Conservation (phyloP, 177 flowering plant genomes). For the Vitis hybrid region DNA sequence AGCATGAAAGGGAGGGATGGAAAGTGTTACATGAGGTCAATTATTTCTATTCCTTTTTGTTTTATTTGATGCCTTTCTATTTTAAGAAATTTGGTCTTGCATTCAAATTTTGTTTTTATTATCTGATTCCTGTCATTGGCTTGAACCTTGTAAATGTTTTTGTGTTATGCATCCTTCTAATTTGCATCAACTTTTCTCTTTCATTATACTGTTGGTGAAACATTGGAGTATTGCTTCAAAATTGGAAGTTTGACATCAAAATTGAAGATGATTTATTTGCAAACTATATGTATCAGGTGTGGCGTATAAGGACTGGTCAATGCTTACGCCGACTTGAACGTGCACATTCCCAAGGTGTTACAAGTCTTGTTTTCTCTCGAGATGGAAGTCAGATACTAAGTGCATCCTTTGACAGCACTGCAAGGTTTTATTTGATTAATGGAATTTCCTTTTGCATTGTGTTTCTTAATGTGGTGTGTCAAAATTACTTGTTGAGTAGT, state of each 20-base stretch:
- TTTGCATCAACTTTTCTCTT: too few species aligned
- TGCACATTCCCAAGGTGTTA: conserved; percentile 95
- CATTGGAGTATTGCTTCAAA: too few species aligned
- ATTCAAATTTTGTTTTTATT: too few species aligned
- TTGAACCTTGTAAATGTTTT: too few species aligned
- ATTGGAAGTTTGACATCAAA: neutral
- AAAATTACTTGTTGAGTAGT: neutral
- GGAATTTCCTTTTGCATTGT: conserved; percentile 5
- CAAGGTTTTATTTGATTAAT: conserved; percentile 56
- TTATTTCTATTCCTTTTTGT: too few species aligned
- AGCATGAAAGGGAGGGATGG: too few species aligned
- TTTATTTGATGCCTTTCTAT: too few species aligned
- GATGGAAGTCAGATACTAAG: conserved; percentile 97
- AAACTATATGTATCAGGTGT: conserved; percentile 55
- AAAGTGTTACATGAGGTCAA: too few species aligned
- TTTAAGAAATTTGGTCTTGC: too few species aligned
- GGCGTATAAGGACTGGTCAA: conserved; percentile 98
- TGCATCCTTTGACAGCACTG: conserved; percentile 96
- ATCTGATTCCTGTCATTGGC: too few species aligned
- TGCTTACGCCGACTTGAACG: conserved; percentile 98
- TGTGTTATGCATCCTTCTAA: too few species aligned
- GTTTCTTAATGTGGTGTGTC: neutral
- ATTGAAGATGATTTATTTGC: neutral
- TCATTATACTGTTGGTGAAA: too few species aligned
- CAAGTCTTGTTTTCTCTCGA: conserved; percentile 90